Evolutionary conservation across 306 rosid species (phyloP), one percentile per base, ranked within the genome.

Genomic region (Inga laurina): DNA sequence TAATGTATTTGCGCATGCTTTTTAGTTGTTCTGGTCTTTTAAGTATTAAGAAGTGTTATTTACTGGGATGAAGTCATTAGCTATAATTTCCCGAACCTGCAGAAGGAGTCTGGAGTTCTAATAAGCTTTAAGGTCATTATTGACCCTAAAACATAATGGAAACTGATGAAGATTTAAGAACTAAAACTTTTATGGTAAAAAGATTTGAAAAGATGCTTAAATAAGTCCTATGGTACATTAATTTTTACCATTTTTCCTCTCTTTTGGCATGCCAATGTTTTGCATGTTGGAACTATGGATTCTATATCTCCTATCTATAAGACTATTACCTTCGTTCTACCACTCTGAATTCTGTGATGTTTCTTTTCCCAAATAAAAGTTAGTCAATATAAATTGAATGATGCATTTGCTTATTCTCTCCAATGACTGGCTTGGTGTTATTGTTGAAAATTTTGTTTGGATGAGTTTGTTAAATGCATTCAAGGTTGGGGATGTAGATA

Each of bases 231-330:
- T 22, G 52, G 51, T 72, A 72, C 41, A 22, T 45, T 72, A 71
- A 34, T 71, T 56, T 48, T 44, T 74, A 13, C 30, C 75, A 6
- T 82, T 75, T 37, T n/a, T 70, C 70, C 86, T 82, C 70, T 77
- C 74, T 81, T 78, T 75, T 77, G 44, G 72, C 90, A 27, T 8
- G 16, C 27, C 1, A 12, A 4, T 71, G 54, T 71, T 51, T 75
- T 73, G 54, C 66, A 13, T 59, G 74, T 51, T 79, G 59, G 27
- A 39, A 21, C 3, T 81, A 21, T 87, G 54, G 90, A 34, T 75
- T 82, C 19, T 43, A 22, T 24, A 32, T 69, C 30, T 37, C 68
- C 45, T 59, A 59, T 71, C 18, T 49, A 49, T 49, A 5, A 1
- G 43, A 39, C 41, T 75, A n/a, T 49, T 37, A 5, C 72, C 79